Percentiles rank a stretch among this genome's conserved stretches.
Evolutionary conservation across 352 stramenopile species (phyloP).

Genomic region (Hyphochytrium catenoides): DNA sequence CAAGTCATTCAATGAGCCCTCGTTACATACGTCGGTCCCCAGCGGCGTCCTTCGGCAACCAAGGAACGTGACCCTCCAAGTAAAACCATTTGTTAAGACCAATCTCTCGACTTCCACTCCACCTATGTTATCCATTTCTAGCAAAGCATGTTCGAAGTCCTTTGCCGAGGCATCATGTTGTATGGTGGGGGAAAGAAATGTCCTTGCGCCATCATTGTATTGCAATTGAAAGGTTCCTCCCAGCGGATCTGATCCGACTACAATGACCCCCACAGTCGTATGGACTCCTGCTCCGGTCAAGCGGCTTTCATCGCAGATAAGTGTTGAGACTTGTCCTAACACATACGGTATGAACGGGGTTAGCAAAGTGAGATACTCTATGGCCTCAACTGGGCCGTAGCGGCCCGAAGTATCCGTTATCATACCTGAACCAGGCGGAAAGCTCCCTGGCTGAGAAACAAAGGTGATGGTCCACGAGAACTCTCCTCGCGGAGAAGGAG

Average conservation of each 20-base stretch:
- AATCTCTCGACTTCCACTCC: slow-evolving; percentile 29
- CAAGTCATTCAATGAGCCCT: slow-evolving; percentile 47
- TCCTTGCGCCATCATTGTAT: slow-evolving; percentile 16
- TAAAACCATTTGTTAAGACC: slow-evolving; percentile 36
- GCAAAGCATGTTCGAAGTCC: too few relatives aligned
- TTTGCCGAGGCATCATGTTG: slow-evolving; percentile 16
- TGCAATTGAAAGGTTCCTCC: slow-evolving; percentile 23
- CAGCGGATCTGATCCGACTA: slow-evolving; percentile 25
- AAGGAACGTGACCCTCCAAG: slow-evolving; percentile 69
- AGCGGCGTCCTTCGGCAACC: slow-evolving; percentile 24
- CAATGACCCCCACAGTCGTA: slow-evolving; percentile 9
- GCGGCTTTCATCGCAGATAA: too few relatives aligned
- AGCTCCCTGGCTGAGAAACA: slow-evolving; percentile 67
- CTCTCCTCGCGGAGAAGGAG: slow-evolving; percentile 54
- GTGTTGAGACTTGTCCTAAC: too few relatives aligned
- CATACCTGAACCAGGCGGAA: slow-evolving; percentile 39
- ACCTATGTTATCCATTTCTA: too few relatives aligned
- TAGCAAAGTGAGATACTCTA: too few relatives aligned
- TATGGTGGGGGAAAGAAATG: slow-evolving; percentile 15
- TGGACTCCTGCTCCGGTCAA: slow-evolving; percentile 19
- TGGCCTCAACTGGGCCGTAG: too few relatives aligned
- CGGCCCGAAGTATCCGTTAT: slow-evolving; percentile 17
- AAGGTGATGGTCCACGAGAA: slow-evolving; percentile 88
- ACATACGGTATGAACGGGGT: too few relatives aligned
- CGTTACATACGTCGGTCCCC: slow-evolving; percentile 65